Evolutionary conservation across 2,329 filamentous ascomycete genomes (phyloP).

Genomic region (Penicillium sp.): DNA sequence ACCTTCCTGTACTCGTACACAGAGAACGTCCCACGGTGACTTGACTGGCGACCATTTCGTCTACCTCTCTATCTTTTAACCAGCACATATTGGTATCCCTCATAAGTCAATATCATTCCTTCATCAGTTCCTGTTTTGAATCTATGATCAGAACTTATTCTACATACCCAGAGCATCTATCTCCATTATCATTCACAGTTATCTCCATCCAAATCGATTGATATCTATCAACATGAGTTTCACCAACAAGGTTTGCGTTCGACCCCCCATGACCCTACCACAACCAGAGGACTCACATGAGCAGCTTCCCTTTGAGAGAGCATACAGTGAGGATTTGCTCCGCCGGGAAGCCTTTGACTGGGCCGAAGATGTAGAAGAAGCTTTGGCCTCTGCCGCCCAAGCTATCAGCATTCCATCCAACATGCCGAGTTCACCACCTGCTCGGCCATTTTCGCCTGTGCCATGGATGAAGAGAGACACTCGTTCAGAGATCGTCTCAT

Average conservation of each 20-base stretch:
- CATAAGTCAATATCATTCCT: background rate
- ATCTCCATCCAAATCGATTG: too few species aligned
- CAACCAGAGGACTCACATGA: background rate
- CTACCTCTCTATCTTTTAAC: background rate
- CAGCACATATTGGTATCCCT: background rate
- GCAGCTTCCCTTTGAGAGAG: background rate
- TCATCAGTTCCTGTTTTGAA: background rate
- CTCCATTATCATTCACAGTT: too few species aligned
- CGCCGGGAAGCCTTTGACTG: constrained; percentile 5
- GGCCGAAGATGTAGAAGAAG: constrained; percentile 9
- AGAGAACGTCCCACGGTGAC: background rate
- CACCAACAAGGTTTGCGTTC: background rate
- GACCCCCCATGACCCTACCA: background rate
- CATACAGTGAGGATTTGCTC: background rate
- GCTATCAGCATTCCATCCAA: background rate
- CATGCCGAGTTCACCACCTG: background rate
- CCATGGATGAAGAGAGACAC: too few species aligned
- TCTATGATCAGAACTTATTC: too few species aligned
- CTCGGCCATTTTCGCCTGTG: too few species aligned
- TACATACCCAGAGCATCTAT: too few species aligned
- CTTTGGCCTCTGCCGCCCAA: too few species aligned
- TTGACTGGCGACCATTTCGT: background rate
- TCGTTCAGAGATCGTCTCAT: too few species aligned
- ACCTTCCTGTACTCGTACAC: background rate
- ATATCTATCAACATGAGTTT: background rate